These are phyloP conservation scores for Fraxinus dipetala DNA, from an alignment of 305 asterid genomes.

Conservation along the genomic window DNA sequence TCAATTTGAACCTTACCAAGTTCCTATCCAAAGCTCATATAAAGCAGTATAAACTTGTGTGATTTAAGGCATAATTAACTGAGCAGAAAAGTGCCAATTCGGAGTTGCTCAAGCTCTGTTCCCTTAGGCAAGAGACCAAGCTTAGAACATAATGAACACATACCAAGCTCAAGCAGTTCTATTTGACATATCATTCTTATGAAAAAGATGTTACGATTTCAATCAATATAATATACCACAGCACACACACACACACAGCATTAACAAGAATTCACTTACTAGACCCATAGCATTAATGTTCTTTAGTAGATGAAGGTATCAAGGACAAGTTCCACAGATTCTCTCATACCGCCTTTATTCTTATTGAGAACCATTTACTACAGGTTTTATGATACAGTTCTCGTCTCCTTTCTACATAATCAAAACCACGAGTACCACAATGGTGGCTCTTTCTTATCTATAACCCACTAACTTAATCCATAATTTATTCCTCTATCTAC, in stretches of 20 bases:
- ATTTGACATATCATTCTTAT: neutral
- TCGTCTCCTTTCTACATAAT: neutral
- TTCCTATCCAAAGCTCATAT: slow-evolving; percentile 25
- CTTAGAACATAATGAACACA: slow-evolving; percentile 17
- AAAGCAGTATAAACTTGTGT: slow-evolving; percentile 26
- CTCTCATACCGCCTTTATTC: neutral
- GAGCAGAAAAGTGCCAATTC: slow-evolving; percentile 40
- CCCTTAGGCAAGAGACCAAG: slow-evolving; percentile 36
- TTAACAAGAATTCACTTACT: neutral
- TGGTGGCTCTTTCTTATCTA: neutral
- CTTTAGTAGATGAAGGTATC: neutral
- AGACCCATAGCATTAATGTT: neutral
- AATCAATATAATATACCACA: neutral
- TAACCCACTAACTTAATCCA: neutral
- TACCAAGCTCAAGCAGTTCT: slow-evolving; percentile 32
- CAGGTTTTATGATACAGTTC: neutral
- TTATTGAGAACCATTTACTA: neutral
- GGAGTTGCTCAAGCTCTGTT: slow-evolving; percentile 33
- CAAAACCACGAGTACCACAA: neutral
- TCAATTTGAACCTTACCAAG: slow-evolving; percentile 24
- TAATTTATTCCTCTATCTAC: neutral
- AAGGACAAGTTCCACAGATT: neutral
- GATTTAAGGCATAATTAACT: slow-evolving; percentile 40
- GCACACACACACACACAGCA: neutral
- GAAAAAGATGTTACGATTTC: neutral